phyloP scores from a whole-genome alignment of 164 flowering plant genomes.

The Liriodendron chinense region DNA sequence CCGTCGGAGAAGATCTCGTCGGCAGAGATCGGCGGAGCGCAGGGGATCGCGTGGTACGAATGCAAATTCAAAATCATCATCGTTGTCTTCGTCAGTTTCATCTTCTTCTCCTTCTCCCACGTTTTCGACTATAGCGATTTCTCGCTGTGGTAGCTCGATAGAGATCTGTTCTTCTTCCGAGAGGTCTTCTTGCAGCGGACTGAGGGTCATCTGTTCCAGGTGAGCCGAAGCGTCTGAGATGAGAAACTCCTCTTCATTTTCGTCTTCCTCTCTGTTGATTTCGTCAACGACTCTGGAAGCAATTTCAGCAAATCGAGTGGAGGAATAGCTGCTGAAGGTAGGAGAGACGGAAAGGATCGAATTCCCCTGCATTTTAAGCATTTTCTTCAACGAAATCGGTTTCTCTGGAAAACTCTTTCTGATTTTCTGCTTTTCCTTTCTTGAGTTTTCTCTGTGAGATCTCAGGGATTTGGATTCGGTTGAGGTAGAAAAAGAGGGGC shows the following conservation, averaged over 20 bases:
- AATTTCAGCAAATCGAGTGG: constrained; percentile 27
- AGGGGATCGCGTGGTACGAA: constrained; percentile 26
- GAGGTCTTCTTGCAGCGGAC: background rate
- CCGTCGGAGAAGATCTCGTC: constrained; percentile 72
- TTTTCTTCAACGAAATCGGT: background rate
- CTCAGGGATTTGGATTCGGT: background rate
- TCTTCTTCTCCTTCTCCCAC: background rate
- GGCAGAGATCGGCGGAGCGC: constrained; percentile 41
- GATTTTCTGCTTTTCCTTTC: background rate
- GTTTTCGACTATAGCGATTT: background rate
- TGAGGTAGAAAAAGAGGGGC: background rate
- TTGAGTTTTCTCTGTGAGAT: background rate
- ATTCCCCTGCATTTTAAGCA: background rate
- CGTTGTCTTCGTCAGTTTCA: background rate
- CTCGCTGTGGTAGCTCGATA: background rate
- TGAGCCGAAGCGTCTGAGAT: background rate
- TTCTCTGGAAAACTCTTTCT: background rate
- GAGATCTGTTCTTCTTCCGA: background rate
- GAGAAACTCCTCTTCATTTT: constrained; percentile 8
- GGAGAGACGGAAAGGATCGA: constrained; percentile 10
- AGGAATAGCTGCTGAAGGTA: constrained; percentile 40
- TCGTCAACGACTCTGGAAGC: constrained; percentile 36
- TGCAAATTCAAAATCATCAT: constrained; percentile 61
- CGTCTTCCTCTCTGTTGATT: background rate
- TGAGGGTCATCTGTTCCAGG: background rate